Conservation (phyloP, 1,284 basidiomycete species). For the Ustilago nuda region DNA sequence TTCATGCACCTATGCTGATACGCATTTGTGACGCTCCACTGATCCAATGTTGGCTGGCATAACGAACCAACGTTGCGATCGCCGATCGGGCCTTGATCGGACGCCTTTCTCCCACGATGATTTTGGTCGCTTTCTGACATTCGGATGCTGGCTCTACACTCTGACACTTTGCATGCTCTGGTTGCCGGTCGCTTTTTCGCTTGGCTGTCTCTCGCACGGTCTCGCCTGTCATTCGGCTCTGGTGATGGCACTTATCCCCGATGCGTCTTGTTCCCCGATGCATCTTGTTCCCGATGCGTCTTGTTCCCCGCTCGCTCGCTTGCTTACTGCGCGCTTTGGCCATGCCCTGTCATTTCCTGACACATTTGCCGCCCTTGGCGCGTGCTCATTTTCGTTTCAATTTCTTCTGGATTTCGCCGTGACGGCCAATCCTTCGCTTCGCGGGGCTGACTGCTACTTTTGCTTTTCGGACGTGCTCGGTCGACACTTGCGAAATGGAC, state of each 20-base stretch:
- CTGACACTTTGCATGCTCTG: background rate
- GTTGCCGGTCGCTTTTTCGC: background rate
- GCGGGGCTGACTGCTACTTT: background rate
- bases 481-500: conserved; percentile 16
- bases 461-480: conserved; percentile 39
- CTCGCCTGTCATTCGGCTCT: conserved; percentile 1
- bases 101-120: background rate
- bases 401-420: conserved; percentile 14
- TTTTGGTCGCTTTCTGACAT: background rate
- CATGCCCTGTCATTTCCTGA: background rate
- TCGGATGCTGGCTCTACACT: background rate
- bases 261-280: conserved; percentile 1
- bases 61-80: background rate
- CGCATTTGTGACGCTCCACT: too few species aligned
- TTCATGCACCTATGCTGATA: background rate
- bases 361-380: conserved; percentile 11
- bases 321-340: background rate
- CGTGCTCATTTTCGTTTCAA: background rate
- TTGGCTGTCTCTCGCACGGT: background rate
- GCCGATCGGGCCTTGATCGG: conserved; percentile 9
- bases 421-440: conserved; percentile 8
- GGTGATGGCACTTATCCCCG: conserved; percentile 6
- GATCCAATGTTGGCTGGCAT: background rate
- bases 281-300: conserved; percentile 7
- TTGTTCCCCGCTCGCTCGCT: conserved; percentile 1